Conservation (phyloP, 73 alveolate genomes). For the Effrenium voratum region DNA sequence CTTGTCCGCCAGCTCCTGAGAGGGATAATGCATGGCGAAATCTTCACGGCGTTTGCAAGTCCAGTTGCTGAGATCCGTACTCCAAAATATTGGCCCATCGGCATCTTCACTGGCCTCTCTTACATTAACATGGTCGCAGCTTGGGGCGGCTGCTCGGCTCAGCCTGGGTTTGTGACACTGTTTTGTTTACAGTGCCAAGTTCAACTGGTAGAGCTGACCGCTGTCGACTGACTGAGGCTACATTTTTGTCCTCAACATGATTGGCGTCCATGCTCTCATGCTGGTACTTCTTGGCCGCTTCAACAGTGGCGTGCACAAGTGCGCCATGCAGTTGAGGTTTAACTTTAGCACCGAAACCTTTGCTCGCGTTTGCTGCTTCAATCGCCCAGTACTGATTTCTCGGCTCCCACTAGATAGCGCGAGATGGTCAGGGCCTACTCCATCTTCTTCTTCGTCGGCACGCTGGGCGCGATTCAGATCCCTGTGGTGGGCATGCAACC, state of each 20-base stretch:
- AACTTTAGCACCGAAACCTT: no score
- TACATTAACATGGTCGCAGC: conserved; percentile 90
- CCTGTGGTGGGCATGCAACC: conserved; percentile 96
- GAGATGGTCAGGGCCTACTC: conserved; percentile 96
- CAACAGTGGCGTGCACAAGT: conserved; percentile 96
- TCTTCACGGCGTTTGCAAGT: not conserved
- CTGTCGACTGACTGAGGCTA: conserved; percentile 95
- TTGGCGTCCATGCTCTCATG: conserved; percentile 97
- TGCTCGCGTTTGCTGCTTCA: no score
- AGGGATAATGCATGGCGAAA: not conserved
- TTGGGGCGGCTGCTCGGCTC: conserved; percentile 47
- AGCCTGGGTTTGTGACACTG: not conserved
- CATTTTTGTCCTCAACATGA: conserved; percentile 98
- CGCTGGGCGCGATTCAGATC: conserved; percentile 98
- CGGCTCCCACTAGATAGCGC: no score
- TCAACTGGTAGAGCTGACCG: not conserved
- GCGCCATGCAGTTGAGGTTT: no score
- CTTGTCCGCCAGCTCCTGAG: conserved; percentile 14
- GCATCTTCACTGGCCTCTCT: conserved; percentile 74
- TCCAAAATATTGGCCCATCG: conserved; percentile 81
- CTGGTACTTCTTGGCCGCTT: conserved; percentile 97
- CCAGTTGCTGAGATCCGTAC: conserved; percentile 26
- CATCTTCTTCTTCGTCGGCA: conserved; percentile 97
- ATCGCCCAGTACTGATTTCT: no score
- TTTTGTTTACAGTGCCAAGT: not conserved